A percentile compares a stretch with the other conserved stretches of the same genome.
phyloP scores from a whole-genome alignment of 2,329 filamentous ascomycete species.

The Stagonosporopsis rhizophila region DNA sequence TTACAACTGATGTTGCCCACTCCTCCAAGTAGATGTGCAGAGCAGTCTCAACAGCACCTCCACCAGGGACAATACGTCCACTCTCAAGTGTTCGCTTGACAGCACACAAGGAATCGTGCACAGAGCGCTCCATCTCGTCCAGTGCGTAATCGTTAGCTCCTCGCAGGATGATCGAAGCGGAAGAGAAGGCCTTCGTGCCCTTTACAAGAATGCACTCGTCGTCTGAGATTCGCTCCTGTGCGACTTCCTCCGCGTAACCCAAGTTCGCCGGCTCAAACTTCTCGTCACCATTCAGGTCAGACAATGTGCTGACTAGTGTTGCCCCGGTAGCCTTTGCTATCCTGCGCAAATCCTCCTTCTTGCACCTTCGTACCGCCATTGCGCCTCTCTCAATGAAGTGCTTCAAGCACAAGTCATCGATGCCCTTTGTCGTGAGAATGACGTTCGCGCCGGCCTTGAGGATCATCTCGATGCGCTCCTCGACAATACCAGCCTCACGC shows the following conservation, averaged over 20 bases:
- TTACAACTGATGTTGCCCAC: slow-evolving; percentile 91
- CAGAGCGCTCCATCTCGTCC: slow-evolving; percentile 98
- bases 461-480: slow-evolving; percentile 96
- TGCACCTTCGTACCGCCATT: slow-evolving; percentile 95
- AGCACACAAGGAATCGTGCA: slow-evolving; percentile 95
- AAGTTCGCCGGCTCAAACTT: slow-evolving; percentile 91
- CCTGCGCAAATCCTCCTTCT: slow-evolving; percentile 96
- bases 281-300: slow-evolving; percentile 96
- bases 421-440: slow-evolving; percentile 95
- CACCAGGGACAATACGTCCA: slow-evolving; percentile 94
- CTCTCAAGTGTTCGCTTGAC: slow-evolving; percentile 98
- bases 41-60: slow-evolving; percentile 97
- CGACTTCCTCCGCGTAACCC: slow-evolving; percentile 91
- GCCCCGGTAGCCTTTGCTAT: slow-evolving; percentile 97
- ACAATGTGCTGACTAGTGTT: slow-evolving; percentile 89
- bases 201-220: slow-evolving; percentile 98
- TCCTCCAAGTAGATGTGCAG: slow-evolving; percentile 99
- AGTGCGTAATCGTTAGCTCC: slow-evolving; percentile 95
- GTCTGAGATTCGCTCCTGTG: slow-evolving; percentile 98
- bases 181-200: slow-evolving; percentile 92
- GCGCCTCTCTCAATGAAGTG: slow-evolving; percentile 92
- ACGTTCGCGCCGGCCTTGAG: slow-evolving; percentile 97
- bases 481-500: slow-evolving; percentile 88
- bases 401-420: slow-evolving; percentile 95
- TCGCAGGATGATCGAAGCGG: slow-evolving; percentile 93